These are phyloP conservation scores for Mortierella hygrophila DNA, from an alignment of 192 early-diverging fungal genomes.

Conservation along the genomic window DNA sequence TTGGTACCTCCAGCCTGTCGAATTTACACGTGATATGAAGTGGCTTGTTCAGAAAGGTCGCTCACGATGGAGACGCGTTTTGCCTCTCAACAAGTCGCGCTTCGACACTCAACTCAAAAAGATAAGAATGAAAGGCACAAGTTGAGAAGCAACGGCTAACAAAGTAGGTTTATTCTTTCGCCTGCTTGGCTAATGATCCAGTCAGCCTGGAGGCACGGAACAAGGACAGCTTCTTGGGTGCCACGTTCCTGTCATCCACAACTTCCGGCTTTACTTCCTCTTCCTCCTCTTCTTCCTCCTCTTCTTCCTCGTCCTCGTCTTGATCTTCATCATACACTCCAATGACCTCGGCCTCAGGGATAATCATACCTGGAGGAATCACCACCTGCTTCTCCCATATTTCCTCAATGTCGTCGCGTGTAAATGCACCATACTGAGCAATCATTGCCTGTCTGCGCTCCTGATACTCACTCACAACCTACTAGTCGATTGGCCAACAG, in stretches of 20 bases:
- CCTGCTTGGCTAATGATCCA: slow-evolving; percentile 43
- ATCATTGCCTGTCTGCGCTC: slow-evolving; percentile 55
- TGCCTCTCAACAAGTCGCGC: neutral
- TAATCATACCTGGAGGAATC: slow-evolving; percentile 49
- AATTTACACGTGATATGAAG: neutral
- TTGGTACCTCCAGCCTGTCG: neutral
- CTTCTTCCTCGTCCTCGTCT: slow-evolving; percentile 1
- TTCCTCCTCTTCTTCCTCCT: neutral
- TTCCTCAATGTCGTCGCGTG: slow-evolving; percentile 38
- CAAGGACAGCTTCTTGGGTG: slow-evolving; percentile 48
- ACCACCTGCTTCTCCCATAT: slow-evolving; percentile 53
- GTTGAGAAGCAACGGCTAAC: too few species aligned
- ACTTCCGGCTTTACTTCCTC: neutral
- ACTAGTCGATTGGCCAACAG: neutral
- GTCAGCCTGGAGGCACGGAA: slow-evolving; percentile 49
- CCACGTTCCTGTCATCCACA: slow-evolving; percentile 36
- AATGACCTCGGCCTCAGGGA: slow-evolving; percentile 24
- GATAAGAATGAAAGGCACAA: too few species aligned
- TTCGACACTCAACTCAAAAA: neutral
- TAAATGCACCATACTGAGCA: slow-evolving; percentile 39
- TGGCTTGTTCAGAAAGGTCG: neutral
- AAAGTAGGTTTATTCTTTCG: neutral
- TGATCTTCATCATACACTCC: neutral
- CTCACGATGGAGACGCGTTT: too few species aligned
- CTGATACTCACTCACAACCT: slow-evolving; percentile 56